phyloP scores from a whole-genome alignment of 441 rosid species.

The Sinapis alba region DNA sequence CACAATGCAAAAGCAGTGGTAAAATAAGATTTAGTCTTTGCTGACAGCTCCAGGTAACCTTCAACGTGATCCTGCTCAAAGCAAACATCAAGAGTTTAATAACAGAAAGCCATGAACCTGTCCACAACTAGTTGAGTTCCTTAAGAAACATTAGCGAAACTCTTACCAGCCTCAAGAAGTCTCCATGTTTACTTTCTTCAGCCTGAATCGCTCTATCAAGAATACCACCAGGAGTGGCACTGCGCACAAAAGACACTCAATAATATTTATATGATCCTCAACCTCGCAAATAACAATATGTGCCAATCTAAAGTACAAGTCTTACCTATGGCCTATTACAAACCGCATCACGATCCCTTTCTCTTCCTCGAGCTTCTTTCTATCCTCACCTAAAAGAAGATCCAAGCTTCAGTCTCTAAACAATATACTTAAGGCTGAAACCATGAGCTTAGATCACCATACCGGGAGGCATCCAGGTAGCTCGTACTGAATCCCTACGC shows the following conservation, averaged over 20 bases:
- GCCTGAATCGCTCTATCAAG: slow-evolving; percentile 95
- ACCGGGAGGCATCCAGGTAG: slow-evolving; percentile 98
- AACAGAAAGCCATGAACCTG: neutral
- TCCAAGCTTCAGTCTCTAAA: slow-evolving; percentile 17
- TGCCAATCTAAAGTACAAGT: neutral
- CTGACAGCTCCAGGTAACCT: slow-evolving; percentile 92
- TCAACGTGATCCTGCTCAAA: slow-evolving; percentile 80
- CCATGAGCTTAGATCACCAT: slow-evolving; percentile 21
- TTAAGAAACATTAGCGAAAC: slow-evolving; percentile 2
- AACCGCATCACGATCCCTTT: slow-evolving; percentile 91
- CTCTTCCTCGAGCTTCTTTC: slow-evolving; percentile 89
- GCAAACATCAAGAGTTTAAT: slow-evolving; percentile 1
- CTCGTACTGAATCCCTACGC: slow-evolving; percentile 90
- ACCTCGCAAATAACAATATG: neutral
- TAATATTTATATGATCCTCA: neutral
- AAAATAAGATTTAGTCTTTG: slow-evolving; percentile 82
- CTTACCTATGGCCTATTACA: slow-evolving; percentile 91
- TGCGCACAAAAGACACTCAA: slow-evolving; percentile 30
- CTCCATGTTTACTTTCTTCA: slow-evolving; percentile 84
- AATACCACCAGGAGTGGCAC: slow-evolving; percentile 90
- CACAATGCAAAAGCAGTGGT: slow-evolving; percentile 80
- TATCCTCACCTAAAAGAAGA: slow-evolving; percentile 58
- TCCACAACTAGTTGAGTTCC: too few relatives aligned
- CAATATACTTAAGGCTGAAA: slow-evolving; percentile 2
- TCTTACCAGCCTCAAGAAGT: slow-evolving; percentile 86